phyloP scores from a whole-genome alignment of 2,329 filamentous ascomycete species.

The Colletotrichum somersetense region DNA sequence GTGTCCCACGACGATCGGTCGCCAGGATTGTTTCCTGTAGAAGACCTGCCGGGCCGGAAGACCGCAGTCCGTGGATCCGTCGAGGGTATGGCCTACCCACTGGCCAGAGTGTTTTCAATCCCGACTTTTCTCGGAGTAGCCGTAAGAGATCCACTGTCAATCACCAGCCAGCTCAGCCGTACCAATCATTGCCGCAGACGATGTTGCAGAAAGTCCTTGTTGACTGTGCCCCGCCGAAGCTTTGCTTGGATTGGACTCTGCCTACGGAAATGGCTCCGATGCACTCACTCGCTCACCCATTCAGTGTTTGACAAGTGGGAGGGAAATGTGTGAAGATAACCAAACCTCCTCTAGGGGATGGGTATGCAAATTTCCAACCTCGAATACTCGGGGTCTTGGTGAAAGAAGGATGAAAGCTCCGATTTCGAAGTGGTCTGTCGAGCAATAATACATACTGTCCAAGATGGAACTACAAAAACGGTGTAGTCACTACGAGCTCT shows the following conservation, averaged over 20 bases:
- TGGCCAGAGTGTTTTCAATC: constrained; percentile 9
- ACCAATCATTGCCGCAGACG: constrained; percentile 12
- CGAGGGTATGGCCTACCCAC: constrained; percentile 21
- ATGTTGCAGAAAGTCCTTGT: constrained; percentile 6
- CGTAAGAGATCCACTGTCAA: constrained; percentile 17
- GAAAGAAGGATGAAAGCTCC: too few relatives aligned
- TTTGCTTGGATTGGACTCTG: background rate
- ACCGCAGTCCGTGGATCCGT: constrained; percentile 26
- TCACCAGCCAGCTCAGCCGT: constrained; percentile 15
- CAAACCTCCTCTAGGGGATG: background rate
- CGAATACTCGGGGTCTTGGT: background rate
- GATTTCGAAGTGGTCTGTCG: background rate
- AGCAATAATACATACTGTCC: background rate
- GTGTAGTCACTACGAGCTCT: background rate
- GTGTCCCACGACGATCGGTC: constrained; percentile 13
- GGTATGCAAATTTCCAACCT: background rate
- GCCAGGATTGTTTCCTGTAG: constrained; percentile 10
- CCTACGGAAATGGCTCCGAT: constrained; percentile 30
- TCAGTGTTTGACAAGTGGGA: background rate
- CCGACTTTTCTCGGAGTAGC: constrained; percentile 17
- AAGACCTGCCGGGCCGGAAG: constrained; percentile 26
- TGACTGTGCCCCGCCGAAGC: constrained; percentile 12
- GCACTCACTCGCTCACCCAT: background rate
- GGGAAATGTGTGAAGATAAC: background rate
- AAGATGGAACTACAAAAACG: background rate